These are phyloP conservation scores for Chlamydomonas schloesseri DNA, from an alignment of 139 green algal species.

Conservation along the genomic window DNA sequence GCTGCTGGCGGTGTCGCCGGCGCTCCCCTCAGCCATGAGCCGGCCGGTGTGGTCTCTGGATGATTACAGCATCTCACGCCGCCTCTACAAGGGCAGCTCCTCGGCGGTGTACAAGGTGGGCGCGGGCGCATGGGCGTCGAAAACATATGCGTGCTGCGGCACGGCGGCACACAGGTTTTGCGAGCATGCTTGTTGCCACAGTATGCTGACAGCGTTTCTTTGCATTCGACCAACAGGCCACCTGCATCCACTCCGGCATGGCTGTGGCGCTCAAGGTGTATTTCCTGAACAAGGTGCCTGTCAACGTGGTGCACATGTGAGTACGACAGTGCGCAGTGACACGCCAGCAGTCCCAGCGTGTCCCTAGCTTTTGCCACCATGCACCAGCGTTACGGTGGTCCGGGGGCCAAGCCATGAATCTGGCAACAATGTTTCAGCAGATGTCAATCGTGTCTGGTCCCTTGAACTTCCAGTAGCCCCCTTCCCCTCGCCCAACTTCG, in stretches of 20 bases:
- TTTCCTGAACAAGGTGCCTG: background rate
- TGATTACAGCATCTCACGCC: background rate
- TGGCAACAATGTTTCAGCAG: too few relatives aligned
- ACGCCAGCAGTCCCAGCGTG: too few relatives aligned
- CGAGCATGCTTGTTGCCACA: too few relatives aligned
- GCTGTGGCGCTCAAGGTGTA: conserved; percentile 40
- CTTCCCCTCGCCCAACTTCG: too few relatives aligned
- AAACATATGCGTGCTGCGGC: background rate
- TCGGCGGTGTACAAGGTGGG: conserved; percentile 36
- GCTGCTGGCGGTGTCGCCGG: background rate
- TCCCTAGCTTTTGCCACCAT: too few relatives aligned
- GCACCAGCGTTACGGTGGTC: too few relatives aligned
- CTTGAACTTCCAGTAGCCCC: too few relatives aligned
- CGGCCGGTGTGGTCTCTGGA: background rate
- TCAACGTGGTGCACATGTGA: conserved; percentile 54
- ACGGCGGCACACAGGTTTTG: background rate
- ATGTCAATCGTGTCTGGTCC: too few relatives aligned
- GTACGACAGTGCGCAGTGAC: conserved; percentile 39
- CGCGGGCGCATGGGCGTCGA: background rate
- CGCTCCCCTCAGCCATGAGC: conserved; percentile 1
- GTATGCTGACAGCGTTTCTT: too few relatives aligned
- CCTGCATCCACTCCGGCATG: background rate
- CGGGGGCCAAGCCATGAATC: too few relatives aligned
- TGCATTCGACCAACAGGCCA: background rate
- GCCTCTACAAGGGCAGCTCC: conserved; percentile 52